These are phyloP conservation scores for Linnemannia elongata DNA, from an alignment of 192 early-diverging fungal genomes.

Conservation along the genomic window DNA sequence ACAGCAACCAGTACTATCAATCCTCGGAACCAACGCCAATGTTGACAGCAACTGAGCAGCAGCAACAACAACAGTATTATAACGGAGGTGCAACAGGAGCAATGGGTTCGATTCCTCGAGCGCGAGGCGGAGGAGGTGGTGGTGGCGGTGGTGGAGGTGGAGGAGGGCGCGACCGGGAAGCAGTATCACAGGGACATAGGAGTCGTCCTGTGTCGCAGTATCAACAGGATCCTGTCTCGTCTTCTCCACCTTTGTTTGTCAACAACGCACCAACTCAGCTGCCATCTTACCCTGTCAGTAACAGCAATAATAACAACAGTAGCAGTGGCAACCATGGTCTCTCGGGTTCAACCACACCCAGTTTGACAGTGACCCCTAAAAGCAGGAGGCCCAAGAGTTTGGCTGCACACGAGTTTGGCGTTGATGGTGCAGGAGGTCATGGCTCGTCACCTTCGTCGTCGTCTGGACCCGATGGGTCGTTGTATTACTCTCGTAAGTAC, in stretches of 20 bases:
- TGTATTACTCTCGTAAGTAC: conserved; percentile 34
- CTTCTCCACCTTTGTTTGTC: not conserved
- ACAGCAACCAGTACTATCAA: conserved; percentile 16
- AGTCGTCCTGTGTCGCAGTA: conserved; percentile 47
- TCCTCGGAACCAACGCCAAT: conserved; percentile 11
- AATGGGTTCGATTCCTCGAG: conserved; percentile 28
- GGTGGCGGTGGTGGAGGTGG: not conserved
- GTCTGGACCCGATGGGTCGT: conserved; percentile 18
- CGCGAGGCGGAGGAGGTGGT: not conserved
- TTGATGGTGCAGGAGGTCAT: conserved; percentile 1
- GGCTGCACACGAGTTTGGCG: conserved; percentile 42
- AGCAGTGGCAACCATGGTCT: not conserved
- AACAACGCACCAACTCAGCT: not conserved
- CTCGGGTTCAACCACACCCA: not conserved
- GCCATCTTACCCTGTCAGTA: not conserved
- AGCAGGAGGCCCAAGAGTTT: conserved; percentile 47
- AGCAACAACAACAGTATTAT: conserved; percentile 18
- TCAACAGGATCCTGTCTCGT: conserved; percentile 19
- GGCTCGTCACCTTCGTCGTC: conserved; percentile 12
- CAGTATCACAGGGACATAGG: conserved; percentile 25
- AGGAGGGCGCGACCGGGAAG: conserved; percentile 20
- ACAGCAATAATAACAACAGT: conserved; percentile 18
- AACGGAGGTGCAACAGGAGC: conserved; percentile 19
- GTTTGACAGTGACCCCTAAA: conserved; percentile 21
- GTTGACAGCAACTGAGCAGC: conserved; percentile 16